Base-by-base conservation (phyloP, 2,329 filamentous ascomycete species). In the Penicillium sp. region DNA sequence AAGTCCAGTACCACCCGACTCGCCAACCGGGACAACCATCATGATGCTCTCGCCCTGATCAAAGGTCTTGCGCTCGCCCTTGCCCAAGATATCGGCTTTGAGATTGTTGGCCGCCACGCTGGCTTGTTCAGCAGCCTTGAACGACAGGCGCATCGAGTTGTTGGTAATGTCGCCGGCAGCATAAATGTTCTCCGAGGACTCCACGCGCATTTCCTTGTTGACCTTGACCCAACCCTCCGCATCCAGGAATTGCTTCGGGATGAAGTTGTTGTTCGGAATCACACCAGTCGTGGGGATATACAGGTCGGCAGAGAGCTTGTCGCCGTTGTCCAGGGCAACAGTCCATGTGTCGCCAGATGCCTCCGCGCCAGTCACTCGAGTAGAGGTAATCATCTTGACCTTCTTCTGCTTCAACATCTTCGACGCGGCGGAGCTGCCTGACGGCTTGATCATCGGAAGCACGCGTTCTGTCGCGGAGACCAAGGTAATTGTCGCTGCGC, bases 231-330 rank as follows among this genome's bases (percentile, higher is more conserved):
- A 79, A 13, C 77, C 78, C n/a, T 64, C 54, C 0, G 69, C 65
- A 53, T 75, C 69, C 3, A 84, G 71, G 38, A 81, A 74, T 6
- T 70, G 62, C 4, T 62, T 47, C 0, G 81, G 80, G 1, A 85
- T 67, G 64, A 77, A 85, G 8, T 69, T 70, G 18, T 76, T 79
- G 65, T 82, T 84, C 0, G 81, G 81, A 7, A 67, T 62, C 12
- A 77, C 77, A 26, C 82, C 82, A 13, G 74, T 74, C 0, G 79
- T 79, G 3, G 77, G 74, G 50, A 85, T 76, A 62, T 80, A 83
- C 23, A 81, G 55, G 58, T 84, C 81, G 2, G 76, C 73, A 1
- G 71, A 70, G 36, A 80, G 58, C 2, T 66, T 72, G 42, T 75
- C 70, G 39, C 81, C 81, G 52, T 79, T 77, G 54, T 66, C 69